A percentile compares a stretch with the other conserved stretches of the same genome.
phyloP scores from a whole-genome alignment of 2,329 filamentous ascomycete genomes.

The Trichophyton benhamiae region DNA sequence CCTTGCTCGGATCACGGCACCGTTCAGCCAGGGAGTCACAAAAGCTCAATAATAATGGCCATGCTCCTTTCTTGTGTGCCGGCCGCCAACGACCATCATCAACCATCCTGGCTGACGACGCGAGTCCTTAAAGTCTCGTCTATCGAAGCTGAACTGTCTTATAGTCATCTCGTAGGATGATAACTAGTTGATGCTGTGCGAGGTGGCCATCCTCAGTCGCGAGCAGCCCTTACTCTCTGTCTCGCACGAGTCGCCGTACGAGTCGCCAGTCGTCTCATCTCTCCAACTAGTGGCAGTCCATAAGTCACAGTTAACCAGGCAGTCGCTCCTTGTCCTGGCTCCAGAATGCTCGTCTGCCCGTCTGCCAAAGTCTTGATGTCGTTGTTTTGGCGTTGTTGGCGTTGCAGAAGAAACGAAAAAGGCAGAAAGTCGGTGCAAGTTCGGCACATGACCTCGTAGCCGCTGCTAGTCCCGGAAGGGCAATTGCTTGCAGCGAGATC shows the following conservation, averaged over 20 bases:
- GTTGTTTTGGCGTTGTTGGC: background rate
- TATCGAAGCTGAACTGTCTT: background rate
- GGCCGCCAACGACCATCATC: background rate
- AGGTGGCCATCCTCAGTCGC: background rate
- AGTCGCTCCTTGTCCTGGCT: no score
- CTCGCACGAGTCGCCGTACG: background rate
- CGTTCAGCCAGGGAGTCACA: background rate
- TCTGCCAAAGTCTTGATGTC: background rate
- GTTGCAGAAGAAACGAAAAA: background rate
- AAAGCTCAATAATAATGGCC: background rate
- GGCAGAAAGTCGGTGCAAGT: background rate
- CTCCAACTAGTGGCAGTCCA: no score
- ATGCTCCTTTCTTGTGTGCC: background rate
- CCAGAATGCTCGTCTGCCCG: background rate
- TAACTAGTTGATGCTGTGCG: background rate
- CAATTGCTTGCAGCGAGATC: background rate
- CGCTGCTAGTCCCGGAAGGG: constrained; percentile 1
- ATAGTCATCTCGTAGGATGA: background rate
- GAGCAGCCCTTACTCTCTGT: background rate
- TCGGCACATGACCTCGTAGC: background rate
- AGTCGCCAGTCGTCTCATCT: background rate
- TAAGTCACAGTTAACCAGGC: no score
- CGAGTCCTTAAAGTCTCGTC: background rate
- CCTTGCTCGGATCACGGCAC: constrained; percentile 3
- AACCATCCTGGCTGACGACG: background rate